Base-by-base conservation (phyloP, 2,329 filamentous ascomycete genomes). In the Xylariaceae sp. region DNA sequence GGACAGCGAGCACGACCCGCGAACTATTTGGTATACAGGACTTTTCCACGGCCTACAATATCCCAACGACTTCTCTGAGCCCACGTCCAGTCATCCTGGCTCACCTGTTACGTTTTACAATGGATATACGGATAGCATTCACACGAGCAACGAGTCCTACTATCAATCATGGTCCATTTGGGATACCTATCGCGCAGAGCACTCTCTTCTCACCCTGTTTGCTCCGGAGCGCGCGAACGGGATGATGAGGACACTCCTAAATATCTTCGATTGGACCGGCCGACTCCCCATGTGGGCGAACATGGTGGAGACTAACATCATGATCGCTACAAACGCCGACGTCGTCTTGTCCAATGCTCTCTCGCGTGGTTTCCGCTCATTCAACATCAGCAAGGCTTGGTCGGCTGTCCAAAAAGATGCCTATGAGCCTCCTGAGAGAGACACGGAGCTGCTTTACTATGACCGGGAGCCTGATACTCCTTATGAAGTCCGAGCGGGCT, bases 91-190 rank as follows among this genome's bases (percentile, higher is more conserved):
- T 1, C 54, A 62, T 1, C 40, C 55, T 1, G 53, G 46, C 6
- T 58, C 58, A 3, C 19, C 51, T 1, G 67, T 71, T 19, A 67
- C 63, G 1, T 76, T 72, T 60, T 77, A 78, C 57, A 74, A 71
- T 37, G 75, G 75, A 11, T 78, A 77, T 50, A 76, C 74, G 0
- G 74, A 78, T 47, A 73, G 68, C 31, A 60, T 76, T 0, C 73
- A 76, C 44, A 64, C 64, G 7, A 65, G 60, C 3, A 67, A 72
- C 34, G 74, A 77, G 44, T 75, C 73, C 0, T 78, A 77, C 60
- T 77, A 76, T 55, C 75, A 77, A 57, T 76, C 73, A 0, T 78
- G 75, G 75, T 76, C 73, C 1, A 76, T 77, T 48, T 77, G 75
- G 75, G 75, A 77, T 51, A 78, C 75, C 0, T 78, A 75, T 58